Conservation (phyloP, 2,329 filamentous ascomycete genomes). For the Monosporascus sp. region DNA sequence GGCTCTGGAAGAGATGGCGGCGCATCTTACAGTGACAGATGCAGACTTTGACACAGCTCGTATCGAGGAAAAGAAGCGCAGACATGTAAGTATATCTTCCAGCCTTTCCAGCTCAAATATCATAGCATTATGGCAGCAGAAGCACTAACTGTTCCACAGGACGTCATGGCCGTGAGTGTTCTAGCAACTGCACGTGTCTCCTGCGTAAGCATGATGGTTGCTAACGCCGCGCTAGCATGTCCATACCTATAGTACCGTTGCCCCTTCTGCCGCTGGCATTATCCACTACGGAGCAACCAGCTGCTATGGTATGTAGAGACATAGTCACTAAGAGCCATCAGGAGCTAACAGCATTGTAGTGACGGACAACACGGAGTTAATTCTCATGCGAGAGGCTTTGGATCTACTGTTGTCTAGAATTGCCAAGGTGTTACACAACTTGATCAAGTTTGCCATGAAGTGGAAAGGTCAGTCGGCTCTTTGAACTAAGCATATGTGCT, state of each 20-base stretch:
- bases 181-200: too few species aligned
- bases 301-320: too few species aligned
- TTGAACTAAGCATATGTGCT: too few species aligned
- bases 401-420: conserved; percentile 74
- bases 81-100: conserved; percentile 46
- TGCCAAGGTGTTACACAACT: conserved; percentile 71
- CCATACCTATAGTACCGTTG: conserved; percentile 63
- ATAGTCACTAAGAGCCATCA: too few species aligned
- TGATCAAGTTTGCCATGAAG: conserved; percentile 65
- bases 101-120: too few species aligned
- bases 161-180: conserved; percentile 53
- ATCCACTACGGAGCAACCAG: conserved; percentile 70
- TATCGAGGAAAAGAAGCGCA: conserved; percentile 68
- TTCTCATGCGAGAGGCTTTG: conserved; percentile 69
- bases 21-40: conserved; percentile 69
- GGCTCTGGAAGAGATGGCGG: conserved; percentile 70
- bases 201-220: too few species aligned
- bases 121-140: too few species aligned
- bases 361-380: too few species aligned
- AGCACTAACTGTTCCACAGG: conserved; percentile 15
- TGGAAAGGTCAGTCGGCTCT: conserved; percentile 49
- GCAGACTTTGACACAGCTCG: conserved; percentile 70
- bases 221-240: conserved; percentile 47
- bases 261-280: conserved; percentile 54
- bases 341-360: too few species aligned